Evolutionary conservation across 805 yeast species (phyloP), one percentile per base, ranked within the genome.

Genomic region (Nakazawaea wyomingensis): DNA sequence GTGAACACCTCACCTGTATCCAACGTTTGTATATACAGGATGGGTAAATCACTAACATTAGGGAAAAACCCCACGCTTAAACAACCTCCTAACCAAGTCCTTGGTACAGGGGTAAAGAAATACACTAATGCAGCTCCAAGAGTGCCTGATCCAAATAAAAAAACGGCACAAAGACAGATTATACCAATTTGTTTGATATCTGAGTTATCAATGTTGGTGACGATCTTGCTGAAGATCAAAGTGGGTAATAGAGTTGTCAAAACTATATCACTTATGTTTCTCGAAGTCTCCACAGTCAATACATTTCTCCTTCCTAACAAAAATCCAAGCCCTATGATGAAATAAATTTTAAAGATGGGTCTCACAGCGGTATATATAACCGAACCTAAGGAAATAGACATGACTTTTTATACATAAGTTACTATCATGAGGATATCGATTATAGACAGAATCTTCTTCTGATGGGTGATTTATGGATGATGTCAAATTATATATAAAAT

Each of bases 341-440:
- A 63, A 54, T 86, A 84, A 50, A 87, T 84, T 61, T 88, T 88
- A 62, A 86, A 71, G 45, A 87, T 81, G n/a, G 96, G 96, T 65
- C 86, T 87, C 44, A 83, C 81, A 0, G 95, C 78, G 19, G 86
- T 73, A 63, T 83, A 87, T 5, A 88, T 82, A 29, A 86, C 78
- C 31, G 71, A 69, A 14, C 93, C 91, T 26, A 82, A 52, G 2
- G 70, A 41, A 10, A 53, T 37, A n/a, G n/a, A n/a, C n/a, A n/a
- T n/a, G n/a, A n/a, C n/a, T n/a, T n/a, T n/a, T n/a, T n/a, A n/a
- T n/a, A n/a, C n/a, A n/a, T n/a, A n/a, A n/a, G n/a, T n/a, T n/a
- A n/a, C n/a, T n/a, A n/a, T n/a, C n/a, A n/a, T n/a, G n/a, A n/a
- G n/a, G n/a, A n/a, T n/a, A n/a, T n/a, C n/a, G n/a, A n/a, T n/a